phyloP scores from a whole-genome alignment of 164 flowering plant species.

The Vitis labrusca region DNA sequence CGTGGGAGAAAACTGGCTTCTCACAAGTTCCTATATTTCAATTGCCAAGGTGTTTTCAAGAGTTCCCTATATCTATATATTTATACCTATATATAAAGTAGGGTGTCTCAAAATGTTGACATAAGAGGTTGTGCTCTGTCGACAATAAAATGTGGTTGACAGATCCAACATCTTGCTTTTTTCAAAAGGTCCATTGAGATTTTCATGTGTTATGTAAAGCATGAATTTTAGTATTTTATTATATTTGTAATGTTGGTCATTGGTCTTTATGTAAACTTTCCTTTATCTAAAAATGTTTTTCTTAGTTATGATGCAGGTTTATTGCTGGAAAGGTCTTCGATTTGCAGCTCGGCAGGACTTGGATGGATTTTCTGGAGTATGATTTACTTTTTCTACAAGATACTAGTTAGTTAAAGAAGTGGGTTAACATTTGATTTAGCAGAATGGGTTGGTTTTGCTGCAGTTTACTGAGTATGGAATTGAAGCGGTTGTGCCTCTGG shows the following conservation, averaged over 20 bases:
- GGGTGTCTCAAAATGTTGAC: no score
- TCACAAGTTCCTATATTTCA: no score
- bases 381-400: conserved; percentile 11
- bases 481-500: conserved; percentile 93
- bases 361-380: conserved; percentile 95
- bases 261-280: not conserved
- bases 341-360: conserved; percentile 96
- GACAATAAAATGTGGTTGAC: no score
- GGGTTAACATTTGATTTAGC: no score
- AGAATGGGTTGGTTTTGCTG: conserved; percentile 12
- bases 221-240: not conserved
- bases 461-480: conserved; percentile 93
- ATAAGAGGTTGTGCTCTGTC: no score
- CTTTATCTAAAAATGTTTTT: not conserved
- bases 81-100: no score
- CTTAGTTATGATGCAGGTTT: conserved; percentile 55
- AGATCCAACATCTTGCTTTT: no score
- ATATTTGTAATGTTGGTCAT: not conserved
- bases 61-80: no score
- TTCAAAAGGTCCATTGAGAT: not conserved
- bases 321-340: conserved; percentile 98
- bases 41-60: no score
- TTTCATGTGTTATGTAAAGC: no score
- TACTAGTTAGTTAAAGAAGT: no score
- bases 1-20: no score